Percentiles rank a stretch among this genome's conserved stretches.
Evolutionary conservation across 805 yeast genomes (phyloP).

Genomic region (Saccharomycopsis microspora): DNA sequence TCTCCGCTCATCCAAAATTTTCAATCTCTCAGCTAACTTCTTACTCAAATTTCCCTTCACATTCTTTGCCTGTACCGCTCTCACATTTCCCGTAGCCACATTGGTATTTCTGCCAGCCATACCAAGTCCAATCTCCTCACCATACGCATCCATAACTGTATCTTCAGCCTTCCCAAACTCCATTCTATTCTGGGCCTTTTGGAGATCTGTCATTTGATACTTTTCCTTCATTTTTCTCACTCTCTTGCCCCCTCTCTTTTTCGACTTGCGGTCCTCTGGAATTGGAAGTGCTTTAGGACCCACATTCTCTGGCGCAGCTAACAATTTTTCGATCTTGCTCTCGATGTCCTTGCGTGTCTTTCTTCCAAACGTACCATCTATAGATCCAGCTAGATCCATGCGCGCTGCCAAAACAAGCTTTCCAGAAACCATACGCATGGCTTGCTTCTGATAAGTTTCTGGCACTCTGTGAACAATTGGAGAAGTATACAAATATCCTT

Average conservation of each 20-base stretch:
- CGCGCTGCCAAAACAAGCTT: slow-evolving; percentile 77
- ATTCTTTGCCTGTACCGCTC: neutral
- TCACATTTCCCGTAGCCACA: neutral
- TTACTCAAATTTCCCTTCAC: neutral
- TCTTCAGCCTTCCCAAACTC: slow-evolving; percentile 71
- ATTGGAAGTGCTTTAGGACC: slow-evolving; percentile 54
- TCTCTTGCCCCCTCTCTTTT: slow-evolving; percentile 79
- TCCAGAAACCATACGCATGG: slow-evolving; percentile 68
- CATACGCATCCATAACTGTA: slow-evolving; percentile 48
- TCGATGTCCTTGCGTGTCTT: slow-evolving; percentile 50
- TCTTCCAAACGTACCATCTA: slow-evolving; percentile 43
- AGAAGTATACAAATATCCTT: slow-evolving; percentile 54
- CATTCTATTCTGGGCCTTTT: slow-evolving; percentile 76
- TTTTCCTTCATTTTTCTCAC: slow-evolving; percentile 73
- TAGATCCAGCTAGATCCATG: slow-evolving; percentile 46
- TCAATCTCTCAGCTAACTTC: neutral
- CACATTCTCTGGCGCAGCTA: slow-evolving; percentile 62
- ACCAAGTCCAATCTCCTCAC: slow-evolving; percentile 79
- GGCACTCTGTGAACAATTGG: slow-evolving; percentile 39
- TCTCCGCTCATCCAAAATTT: neutral
- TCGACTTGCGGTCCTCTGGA: slow-evolving; percentile 67
- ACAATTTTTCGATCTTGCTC: slow-evolving; percentile 55
- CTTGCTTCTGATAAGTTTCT: slow-evolving; percentile 57
- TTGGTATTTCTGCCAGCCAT: slow-evolving; percentile 34
- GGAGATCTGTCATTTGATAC: slow-evolving; percentile 67